Evolutionary conservation across 1,139 yeast species (phyloP).

Genomic region (Nadsonia starkeyi-henricii): DNA sequence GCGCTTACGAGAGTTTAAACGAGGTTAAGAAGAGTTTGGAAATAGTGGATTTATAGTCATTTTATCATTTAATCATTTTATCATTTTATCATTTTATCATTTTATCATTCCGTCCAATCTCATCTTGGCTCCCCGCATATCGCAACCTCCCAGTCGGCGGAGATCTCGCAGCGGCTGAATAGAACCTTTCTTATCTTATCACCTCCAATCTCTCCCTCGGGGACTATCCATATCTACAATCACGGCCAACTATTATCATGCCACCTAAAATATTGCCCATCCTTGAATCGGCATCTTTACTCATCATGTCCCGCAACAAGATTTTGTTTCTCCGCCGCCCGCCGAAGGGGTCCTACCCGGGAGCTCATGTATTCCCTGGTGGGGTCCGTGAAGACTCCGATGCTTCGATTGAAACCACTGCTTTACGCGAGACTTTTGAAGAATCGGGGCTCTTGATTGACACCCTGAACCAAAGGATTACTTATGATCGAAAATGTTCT

Average conservation of each 20-base stretch:
- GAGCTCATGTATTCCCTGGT: conserved; percentile 23
- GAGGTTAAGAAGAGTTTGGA: neutral
- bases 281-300: conserved; percentile 17
- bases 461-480: conserved; percentile 7
- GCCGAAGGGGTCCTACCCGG: conserved; percentile 18
- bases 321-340: conserved; percentile 21
- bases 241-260: neutral
- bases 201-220: no score
- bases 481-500: conserved; percentile 9
- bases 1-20: neutral
- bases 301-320: conserved; percentile 16
- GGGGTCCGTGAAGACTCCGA: conserved; percentile 20
- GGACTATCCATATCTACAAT: no score
- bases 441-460: conserved; percentile 21
- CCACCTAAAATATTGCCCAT: neutral
- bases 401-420: conserved; percentile 18
- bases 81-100: no score
- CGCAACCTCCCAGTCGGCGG: no score
- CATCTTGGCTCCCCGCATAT: no score
- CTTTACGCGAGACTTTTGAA: conserved; percentile 22
- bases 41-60: no score
- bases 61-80: no score
- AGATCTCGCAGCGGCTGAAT: no score
- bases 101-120: no score
- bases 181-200: no score